These are phyloP conservation scores for Heterococcus sp. DNA, from an alignment of 108 stramenopile genomes.

Conservation along the genomic window DNA sequence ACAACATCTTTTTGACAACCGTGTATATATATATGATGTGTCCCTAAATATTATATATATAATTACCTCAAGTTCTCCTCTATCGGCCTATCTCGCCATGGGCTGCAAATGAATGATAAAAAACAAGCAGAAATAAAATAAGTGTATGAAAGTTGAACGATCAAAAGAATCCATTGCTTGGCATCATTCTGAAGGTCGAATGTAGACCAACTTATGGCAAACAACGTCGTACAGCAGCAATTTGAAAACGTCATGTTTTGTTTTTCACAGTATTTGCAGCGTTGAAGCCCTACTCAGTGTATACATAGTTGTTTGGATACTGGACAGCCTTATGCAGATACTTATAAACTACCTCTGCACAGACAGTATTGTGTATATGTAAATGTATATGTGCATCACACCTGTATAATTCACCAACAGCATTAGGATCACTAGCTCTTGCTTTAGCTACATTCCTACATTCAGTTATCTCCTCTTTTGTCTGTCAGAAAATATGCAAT, in stretches of 20 bases:
- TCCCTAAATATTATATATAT: neutral
- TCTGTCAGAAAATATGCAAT: conserved; percentile 24
- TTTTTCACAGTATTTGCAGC: too few relatives aligned
- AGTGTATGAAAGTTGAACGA: conserved; percentile 34
- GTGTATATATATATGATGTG: neutral
- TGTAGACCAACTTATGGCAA: conserved; percentile 38
- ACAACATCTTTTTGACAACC: neutral
- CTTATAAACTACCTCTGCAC: too few relatives aligned
- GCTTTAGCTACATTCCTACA: conserved; percentile 86
- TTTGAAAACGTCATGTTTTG: too few relatives aligned
- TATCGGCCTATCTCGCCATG: conserved; percentile 77
- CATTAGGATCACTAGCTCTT: conserved; percentile 36
- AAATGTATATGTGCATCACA: conserved; percentile 56
- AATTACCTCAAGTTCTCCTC: conserved; percentile 66
- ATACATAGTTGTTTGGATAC: too few relatives aligned
- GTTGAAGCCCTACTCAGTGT: too few relatives aligned
- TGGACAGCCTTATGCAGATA: too few relatives aligned
- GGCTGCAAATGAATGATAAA: conserved; percentile 63
- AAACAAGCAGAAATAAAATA: too few relatives aligned
- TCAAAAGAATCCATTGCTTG: neutral
- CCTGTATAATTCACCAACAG: conserved; percentile 35
- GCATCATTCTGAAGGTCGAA: neutral
- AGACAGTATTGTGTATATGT: too few relatives aligned
- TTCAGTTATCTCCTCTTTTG: conserved; percentile 83
- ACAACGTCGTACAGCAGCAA: conserved; percentile 66